These are phyloP conservation scores for Auriscalpium vulgare DNA, from an alignment of 768 basidiomycete genomes.

Conservation along the genomic window DNA sequence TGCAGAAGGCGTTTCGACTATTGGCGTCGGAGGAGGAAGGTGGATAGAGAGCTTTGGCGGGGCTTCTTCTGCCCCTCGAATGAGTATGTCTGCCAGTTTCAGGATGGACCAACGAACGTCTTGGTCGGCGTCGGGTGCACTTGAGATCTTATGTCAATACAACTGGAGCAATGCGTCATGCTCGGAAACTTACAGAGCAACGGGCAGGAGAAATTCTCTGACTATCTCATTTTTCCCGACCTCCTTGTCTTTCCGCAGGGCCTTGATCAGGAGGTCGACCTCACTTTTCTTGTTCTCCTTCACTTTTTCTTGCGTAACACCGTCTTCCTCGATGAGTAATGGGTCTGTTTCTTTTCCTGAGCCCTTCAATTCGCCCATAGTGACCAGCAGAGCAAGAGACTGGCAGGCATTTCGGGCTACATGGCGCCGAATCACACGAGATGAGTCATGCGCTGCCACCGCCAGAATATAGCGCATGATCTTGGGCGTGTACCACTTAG, in stretches of 20 bases:
- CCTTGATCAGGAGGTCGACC: constrained; percentile 78
- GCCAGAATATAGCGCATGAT: constrained; percentile 85
- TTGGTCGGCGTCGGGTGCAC: constrained; percentile 70
- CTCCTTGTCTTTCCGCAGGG: constrained; percentile 80
- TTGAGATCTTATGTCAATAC: constrained; percentile 20
- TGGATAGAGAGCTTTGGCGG: constrained; percentile 84
- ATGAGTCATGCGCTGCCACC: constrained; percentile 81
- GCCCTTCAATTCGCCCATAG: constrained; percentile 86
- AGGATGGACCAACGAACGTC: constrained; percentile 89
- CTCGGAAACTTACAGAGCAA: constrained; percentile 54
- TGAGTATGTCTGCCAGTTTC: constrained; percentile 85
- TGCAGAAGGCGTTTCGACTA: constrained; percentile 50
- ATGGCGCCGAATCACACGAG: constrained; percentile 74
- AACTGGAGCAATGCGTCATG: background rate
- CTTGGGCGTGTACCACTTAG: constrained; percentile 78
- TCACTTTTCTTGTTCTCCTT: constrained; percentile 75
- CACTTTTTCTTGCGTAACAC: constrained; percentile 56
- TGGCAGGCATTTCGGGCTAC: constrained; percentile 82
- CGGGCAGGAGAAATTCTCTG: constrained; percentile 74
- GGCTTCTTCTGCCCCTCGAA: constrained; percentile 75
- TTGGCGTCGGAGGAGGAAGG: constrained; percentile 60
- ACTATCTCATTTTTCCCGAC: constrained; percentile 74
- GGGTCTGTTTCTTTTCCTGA: constrained; percentile 66
- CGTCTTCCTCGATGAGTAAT: constrained; percentile 82
- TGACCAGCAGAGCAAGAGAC: constrained; percentile 76